Base-by-base conservation (phyloP, 306 rosid species). In the Inga laurina region DNA sequence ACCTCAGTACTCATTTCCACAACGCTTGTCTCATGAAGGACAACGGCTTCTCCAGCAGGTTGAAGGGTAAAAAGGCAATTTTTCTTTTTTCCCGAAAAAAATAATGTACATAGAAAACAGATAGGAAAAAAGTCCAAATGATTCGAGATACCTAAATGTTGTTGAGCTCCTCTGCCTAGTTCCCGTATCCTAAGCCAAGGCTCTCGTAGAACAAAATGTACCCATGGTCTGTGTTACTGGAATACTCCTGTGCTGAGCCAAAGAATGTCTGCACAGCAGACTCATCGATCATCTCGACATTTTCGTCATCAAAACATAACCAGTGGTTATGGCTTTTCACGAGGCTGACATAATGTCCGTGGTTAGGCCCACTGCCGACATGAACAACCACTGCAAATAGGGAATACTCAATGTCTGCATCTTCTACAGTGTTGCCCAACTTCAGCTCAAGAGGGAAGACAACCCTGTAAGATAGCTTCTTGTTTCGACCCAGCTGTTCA, bases 251-350 rank as follows among this genome's bases (percentile, higher is more conserved):
- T 0, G 98, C 88, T 22, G 97, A 93, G 57, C 98, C 98, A 75
- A 95, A 95, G 95, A 91, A 95, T 68, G 98, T 93, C 84, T 95
- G 98, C 87, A 95, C 98, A 7, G 90, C 91, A 8, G 98, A 89
- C 87, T 95, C 98, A 22, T 95, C 98, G 54, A 91, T 91, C 90
- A 90, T 93, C 88, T 95, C 98, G 82, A 95, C 98, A 73, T 91
- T 91, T 82, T 95, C 98, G 7, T 95, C 98, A 8, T 95, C 97
- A 80, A 95, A 93, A 90, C 90, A 93, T 83, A 95, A 75, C 98
- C 98, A 93, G 87, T 95, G 97, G 91, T 90, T 90, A 78, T 95
- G 98, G 91, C 97, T 95, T 90, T 95, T 95, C 88, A 93, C 97
- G 48, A 93, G 97, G 88, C 97, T 90, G 56, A 93, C 97, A 27